These are phyloP conservation scores for Pleurostoma richardsiae DNA, from an alignment of 2,329 filamentous ascomycete species.

Conservation along the genomic window DNA sequence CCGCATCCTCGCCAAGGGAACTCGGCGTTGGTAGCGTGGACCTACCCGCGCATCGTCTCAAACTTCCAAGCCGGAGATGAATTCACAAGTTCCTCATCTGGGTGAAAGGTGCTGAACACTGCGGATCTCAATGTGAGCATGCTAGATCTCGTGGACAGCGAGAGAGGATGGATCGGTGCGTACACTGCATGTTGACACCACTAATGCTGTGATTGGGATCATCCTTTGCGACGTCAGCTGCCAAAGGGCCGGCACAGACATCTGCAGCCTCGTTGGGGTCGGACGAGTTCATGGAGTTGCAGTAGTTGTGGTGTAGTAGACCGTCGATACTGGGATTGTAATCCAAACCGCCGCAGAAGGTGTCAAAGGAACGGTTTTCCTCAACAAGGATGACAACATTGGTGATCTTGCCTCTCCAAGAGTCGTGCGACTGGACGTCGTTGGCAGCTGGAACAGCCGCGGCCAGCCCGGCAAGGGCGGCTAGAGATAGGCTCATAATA, in stretches of 20 bases:
- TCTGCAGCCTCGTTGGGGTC: constrained; percentile 9
- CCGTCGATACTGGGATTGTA: constrained; percentile 30
- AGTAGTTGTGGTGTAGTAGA: constrained; percentile 25
- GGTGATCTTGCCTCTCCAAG: constrained; percentile 7
- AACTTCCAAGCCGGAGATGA: constrained; percentile 6
- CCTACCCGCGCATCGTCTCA: constrained; percentile 25
- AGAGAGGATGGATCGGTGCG: background rate
- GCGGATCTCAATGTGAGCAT: constrained; percentile 29
- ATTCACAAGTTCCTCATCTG: constrained; percentile 12
- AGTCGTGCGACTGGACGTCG: constrained; percentile 2
- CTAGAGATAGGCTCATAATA: background rate
- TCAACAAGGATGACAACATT: constrained; percentile 9
- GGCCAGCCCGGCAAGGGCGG: constrained; percentile 5
- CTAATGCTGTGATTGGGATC: constrained; percentile 29
- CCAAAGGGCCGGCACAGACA: constrained; percentile 28
- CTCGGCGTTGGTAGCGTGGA: no score
- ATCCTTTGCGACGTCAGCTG: constrained; percentile 30
- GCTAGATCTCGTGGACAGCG: constrained; percentile 13
- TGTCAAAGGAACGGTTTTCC: constrained; percentile 25
- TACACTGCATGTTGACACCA: constrained; percentile 3
- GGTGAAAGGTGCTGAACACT: constrained; percentile 9
- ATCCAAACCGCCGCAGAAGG: constrained; percentile 30
- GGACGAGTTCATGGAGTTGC: constrained; percentile 28
- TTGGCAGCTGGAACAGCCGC: background rate
- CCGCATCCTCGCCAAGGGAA: no score